These are phyloP conservation scores for Torulaspora microellipsoides DNA, from an alignment of 805 yeast genomes.

Conservation along the genomic window DNA sequence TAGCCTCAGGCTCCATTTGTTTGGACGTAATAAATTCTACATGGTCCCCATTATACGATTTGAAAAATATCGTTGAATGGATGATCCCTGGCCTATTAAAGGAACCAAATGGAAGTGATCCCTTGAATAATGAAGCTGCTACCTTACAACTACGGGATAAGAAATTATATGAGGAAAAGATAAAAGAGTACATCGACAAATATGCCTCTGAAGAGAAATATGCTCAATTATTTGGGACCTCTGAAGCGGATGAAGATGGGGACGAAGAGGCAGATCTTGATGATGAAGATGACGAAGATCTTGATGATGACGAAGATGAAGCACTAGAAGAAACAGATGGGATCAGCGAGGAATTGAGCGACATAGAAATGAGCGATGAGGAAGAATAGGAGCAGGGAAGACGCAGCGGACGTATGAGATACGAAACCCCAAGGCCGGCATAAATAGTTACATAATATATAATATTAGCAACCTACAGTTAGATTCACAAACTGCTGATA, in stretches of 20 bases:
- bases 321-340: constrained; percentile 16
- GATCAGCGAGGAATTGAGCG: constrained; percentile 28
- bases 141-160: constrained; percentile 68
- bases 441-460: no score
- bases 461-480: no score
- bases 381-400: no score
- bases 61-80: constrained; percentile 84
- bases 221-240: constrained; percentile 41
- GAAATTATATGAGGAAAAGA: constrained; percentile 59
- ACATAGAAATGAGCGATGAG: constrained; percentile 25
- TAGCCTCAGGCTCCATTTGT: constrained; percentile 85
- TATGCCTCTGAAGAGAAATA: constrained; percentile 51
- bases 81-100: constrained; percentile 87
- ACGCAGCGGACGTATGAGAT: no score
- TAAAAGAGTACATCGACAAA: constrained; percentile 65
- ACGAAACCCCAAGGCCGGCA: no score
- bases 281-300: constrained; percentile 29
- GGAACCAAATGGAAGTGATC: constrained; percentile 93
- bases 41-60: constrained; percentile 97
- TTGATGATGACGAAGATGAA: constrained; percentile 8
- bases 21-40: constrained; percentile 95
- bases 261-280: constrained; percentile 34
- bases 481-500: no score
- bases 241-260: constrained; percentile 47
- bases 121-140: constrained; percentile 87